phyloP scores from a whole-genome alignment of 768 basidiomycete species.

The Boletus subcaerulescens region DNA sequence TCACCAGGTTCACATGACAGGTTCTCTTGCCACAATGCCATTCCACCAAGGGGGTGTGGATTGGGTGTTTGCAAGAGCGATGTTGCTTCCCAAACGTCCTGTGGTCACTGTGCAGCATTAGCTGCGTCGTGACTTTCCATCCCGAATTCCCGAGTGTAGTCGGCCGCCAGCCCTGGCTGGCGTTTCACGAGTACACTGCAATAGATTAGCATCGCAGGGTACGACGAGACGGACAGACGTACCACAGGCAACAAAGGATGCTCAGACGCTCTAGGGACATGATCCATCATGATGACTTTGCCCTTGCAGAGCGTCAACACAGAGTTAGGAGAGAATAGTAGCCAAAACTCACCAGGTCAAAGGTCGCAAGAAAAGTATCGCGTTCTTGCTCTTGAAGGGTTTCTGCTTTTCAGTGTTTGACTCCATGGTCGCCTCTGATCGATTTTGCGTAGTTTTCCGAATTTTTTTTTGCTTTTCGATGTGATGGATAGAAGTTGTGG shows the following conservation, averaged over 20 bases:
- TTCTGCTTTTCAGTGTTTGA: neutral
- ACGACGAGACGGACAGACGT: neutral
- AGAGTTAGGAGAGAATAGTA: neutral
- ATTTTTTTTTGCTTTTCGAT: slow-evolving; percentile 2
- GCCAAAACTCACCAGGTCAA: neutral
- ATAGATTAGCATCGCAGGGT: neutral
- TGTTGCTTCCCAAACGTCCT: neutral
- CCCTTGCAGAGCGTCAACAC: neutral
- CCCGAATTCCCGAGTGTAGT: neutral
- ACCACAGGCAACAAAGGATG: slow-evolving; percentile 1
- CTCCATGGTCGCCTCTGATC: neutral
- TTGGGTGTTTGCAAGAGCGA: neutral
- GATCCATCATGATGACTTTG: neutral
- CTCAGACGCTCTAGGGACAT: neutral
- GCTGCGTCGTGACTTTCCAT: neutral
- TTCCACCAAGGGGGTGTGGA: too few relatives aligned
- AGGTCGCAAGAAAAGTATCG: neutral
- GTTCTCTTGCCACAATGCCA: neutral
- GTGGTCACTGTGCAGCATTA: neutral
- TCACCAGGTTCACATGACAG: neutral
- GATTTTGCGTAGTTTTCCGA: neutral
- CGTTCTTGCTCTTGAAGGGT: neutral
- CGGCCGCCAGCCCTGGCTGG: slow-evolving; percentile 14
- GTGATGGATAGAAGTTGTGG: neutral
- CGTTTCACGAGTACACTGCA: slow-evolving; percentile 4